These are phyloP conservation scores for Massarina eburnea DNA, from an alignment of 2,329 filamentous ascomycete species.

Conservation along the genomic window DNA sequence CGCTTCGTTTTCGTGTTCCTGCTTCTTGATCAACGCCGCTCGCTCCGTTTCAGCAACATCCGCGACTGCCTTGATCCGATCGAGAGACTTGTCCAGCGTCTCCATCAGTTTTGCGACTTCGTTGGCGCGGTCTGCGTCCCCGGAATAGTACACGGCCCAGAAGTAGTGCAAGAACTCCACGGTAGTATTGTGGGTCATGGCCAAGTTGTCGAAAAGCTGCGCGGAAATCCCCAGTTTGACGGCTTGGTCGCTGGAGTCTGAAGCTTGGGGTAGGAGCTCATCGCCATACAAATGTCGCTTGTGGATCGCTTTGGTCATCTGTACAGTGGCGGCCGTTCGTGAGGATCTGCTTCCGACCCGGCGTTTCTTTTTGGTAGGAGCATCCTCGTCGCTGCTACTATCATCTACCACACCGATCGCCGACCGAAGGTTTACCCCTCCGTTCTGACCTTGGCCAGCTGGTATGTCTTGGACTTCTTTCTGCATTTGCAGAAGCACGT, in stretches of 20 bases:
- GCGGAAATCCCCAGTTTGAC: constrained; percentile 40
- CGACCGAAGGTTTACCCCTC: constrained; percentile 58
- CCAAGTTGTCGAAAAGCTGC: constrained; percentile 62
- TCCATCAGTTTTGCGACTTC: constrained; percentile 83
- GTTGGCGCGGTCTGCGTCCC: constrained; percentile 74
- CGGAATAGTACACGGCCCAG: constrained; percentile 89
- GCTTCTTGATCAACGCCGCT: constrained; percentile 63
- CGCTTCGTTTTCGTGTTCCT: constrained; percentile 70
- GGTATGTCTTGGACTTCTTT: constrained; percentile 59
- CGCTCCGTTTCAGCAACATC: constrained; percentile 77
- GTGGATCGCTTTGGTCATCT: constrained; percentile 66
- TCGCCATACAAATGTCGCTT: constrained; percentile 62
- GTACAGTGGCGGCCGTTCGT: constrained; percentile 64
- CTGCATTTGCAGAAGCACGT: constrained; percentile 67
- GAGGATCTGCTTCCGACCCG: constrained; percentile 72
- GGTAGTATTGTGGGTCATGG: constrained; percentile 84
- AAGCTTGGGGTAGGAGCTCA: constrained; percentile 30
- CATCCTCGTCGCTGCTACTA: constrained; percentile 56
- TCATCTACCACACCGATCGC: constrained; percentile 71
- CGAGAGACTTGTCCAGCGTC: constrained; percentile 73
- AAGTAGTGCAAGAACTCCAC: constrained; percentile 97
- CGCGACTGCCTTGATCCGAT: constrained; percentile 79
- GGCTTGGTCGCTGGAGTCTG: constrained; percentile 30
- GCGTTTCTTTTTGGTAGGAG: constrained; percentile 59
- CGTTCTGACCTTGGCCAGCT: constrained; percentile 32